These are phyloP conservation scores for Penicillium coprophilum DNA, from an alignment of 495 filamentous ascomycete species.

Conservation along the genomic window DNA sequence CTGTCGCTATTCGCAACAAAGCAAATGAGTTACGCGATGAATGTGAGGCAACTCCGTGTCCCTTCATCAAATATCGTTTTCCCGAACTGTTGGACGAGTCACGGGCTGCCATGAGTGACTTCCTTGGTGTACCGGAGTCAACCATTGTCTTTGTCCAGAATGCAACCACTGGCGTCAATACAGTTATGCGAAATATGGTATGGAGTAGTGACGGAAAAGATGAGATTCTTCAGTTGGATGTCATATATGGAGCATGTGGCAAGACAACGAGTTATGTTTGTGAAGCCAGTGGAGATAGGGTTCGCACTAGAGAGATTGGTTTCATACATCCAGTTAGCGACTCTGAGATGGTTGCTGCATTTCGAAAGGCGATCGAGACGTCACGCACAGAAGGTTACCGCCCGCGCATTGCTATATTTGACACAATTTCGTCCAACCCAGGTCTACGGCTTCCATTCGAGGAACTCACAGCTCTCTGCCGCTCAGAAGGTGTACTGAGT, in stretches of 20 bases:
- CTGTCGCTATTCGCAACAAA: conserved; percentile 53
- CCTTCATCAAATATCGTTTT: conserved; percentile 66
- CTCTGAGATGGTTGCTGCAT: conserved; percentile 48
- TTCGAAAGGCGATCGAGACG: conserved; percentile 44
- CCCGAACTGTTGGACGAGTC: conserved; percentile 59
- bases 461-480: conserved; percentile 55
- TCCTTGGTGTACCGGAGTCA: conserved; percentile 60
- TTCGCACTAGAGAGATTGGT: conserved; percentile 26
- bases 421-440: conserved; percentile 69
- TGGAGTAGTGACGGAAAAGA: conserved; percentile 52
- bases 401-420: conserved; percentile 64
- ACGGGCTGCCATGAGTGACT: conserved; percentile 57
- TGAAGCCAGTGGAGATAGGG: conserved; percentile 49
- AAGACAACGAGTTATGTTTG: conserved; percentile 66
- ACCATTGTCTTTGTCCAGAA: conserved; percentile 72
- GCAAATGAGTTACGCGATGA: conserved; percentile 54
- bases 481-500: conserved; percentile 54
- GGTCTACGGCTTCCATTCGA: conserved; percentile 73
- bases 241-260: conserved; percentile 69
- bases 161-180: conserved; percentile 73
- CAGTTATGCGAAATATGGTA: conserved; percentile 64
- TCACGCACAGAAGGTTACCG: conserved; percentile 39
- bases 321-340: conserved; percentile 59
- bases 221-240: conserved; percentile 59
- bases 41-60: conserved; percentile 62